These are phyloP conservation scores for Trichosanthes truncata DNA, from an alignment of 306 rosid genomes.

Conservation along the genomic window DNA sequence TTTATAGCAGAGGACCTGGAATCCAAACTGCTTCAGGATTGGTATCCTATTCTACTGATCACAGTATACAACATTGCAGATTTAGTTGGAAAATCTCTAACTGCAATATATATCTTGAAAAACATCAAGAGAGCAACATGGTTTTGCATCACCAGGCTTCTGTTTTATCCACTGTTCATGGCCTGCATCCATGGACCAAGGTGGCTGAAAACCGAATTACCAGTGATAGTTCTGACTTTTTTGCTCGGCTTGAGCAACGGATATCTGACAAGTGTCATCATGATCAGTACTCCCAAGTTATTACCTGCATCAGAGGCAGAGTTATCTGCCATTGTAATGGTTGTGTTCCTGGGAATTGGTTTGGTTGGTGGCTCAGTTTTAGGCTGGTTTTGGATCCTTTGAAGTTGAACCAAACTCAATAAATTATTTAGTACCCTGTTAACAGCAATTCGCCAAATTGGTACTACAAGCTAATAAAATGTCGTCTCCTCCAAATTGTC, in stretches of 20 bases:
- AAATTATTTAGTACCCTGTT: neutral
- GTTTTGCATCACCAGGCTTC: constrained; percentile 48
- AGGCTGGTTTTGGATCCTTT: constrained; percentile 84
- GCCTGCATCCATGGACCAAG: constrained; percentile 71
- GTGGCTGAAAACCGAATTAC: constrained; percentile 67
- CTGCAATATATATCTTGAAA: constrained; percentile 56
- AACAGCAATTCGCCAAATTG: neutral
- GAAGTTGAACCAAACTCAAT: constrained; percentile 14
- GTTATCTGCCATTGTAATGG: constrained; percentile 72
- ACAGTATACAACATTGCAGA: constrained; percentile 67
- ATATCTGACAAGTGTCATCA: constrained; percentile 68
- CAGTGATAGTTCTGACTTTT: constrained; percentile 54
- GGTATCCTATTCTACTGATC: constrained; percentile 88
- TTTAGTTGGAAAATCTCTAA: constrained; percentile 62
- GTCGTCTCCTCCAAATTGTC: neutral
- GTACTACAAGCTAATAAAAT: constrained; percentile 5
- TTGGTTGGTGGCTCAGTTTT: constrained; percentile 77
- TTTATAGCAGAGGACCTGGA: constrained; percentile 66
- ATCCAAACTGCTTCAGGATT: constrained; percentile 58
- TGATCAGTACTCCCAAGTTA: constrained; percentile 64
- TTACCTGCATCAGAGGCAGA: constrained; percentile 58
- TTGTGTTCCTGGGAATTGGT: constrained; percentile 69
- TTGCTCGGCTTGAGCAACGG: constrained; percentile 80
- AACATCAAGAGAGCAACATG: constrained; percentile 46
- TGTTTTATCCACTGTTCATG: constrained; percentile 76